These are phyloP conservation scores for Boletellus deceptivus DNA, from an alignment of 1,284 basidiomycete genomes.

Conservation along the genomic window DNA sequence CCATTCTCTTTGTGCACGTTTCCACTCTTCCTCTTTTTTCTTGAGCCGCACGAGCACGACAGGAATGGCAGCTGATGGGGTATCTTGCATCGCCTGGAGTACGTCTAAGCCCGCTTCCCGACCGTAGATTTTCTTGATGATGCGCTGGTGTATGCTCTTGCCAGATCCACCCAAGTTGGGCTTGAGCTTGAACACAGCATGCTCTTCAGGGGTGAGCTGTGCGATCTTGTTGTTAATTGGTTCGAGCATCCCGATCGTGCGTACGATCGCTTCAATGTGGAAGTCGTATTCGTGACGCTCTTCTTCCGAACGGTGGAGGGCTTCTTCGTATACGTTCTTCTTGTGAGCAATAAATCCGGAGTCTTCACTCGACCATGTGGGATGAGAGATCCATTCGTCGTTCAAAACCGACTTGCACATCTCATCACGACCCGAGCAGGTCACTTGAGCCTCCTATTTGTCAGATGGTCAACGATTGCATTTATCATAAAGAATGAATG, in stretches of 20 bases:
- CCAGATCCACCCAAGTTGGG: slow-evolving; percentile 87
- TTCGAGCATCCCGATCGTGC: slow-evolving; percentile 90
- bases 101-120: slow-evolving; percentile 86
- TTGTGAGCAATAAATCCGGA: slow-evolving; percentile 87
- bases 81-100: slow-evolving; percentile 89
- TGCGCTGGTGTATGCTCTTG: slow-evolving; percentile 90
- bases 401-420: slow-evolving; percentile 97
- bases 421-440: slow-evolving; percentile 93
- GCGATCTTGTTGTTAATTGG: slow-evolving; percentile 90
- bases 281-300: slow-evolving; percentile 99
- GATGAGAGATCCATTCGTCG: slow-evolving; percentile 96
- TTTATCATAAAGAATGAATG: slow-evolving; percentile 9
- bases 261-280: slow-evolving; percentile 95
- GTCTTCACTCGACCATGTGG: slow-evolving; percentile 93
- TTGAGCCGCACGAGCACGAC: slow-evolving; percentile 91
- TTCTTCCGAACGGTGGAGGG: slow-evolving; percentile 95
- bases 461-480: slow-evolving; percentile 4
- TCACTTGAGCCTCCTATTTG: slow-evolving; percentile 76
- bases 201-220: slow-evolving; percentile 80
- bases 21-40: slow-evolving; percentile 99
- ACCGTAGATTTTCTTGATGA: slow-evolving; percentile 98
- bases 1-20: slow-evolving; percentile 98
- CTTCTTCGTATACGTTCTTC: slow-evolving; percentile 97
- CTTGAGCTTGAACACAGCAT: slow-evolving; percentile 84
- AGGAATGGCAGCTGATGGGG: slow-evolving; percentile 89